Conservation (phyloP, 116 monocot genomes). For the Cymodocea nodosa region DNA sequence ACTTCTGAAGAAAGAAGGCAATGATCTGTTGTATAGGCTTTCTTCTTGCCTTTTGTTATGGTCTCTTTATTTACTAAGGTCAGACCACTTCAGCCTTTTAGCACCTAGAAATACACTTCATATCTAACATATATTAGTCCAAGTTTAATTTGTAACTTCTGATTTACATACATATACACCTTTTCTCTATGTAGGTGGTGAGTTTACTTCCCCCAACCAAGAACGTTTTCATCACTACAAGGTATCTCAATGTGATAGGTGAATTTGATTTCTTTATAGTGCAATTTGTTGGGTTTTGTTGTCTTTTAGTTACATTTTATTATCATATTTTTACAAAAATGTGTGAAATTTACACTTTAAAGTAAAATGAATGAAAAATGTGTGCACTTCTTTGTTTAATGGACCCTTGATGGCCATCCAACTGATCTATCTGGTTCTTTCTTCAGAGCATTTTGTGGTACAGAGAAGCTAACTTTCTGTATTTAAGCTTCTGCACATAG, state of each 20-base stretch:
- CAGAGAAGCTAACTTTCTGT: no score
- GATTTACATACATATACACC: background rate
- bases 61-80: background rate
- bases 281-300: background rate
- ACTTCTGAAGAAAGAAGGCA: background rate
- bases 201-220: constrained; percentile 98
- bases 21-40: background rate
- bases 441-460: no score
- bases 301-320: background rate
- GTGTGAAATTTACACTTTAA: no score
- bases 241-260: constrained; percentile 22
- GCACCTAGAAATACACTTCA: no score
- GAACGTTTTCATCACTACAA: constrained; percentile 99
- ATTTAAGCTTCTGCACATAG: no score
- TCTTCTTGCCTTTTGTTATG: background rate
- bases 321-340: background rate
- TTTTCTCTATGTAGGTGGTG: constrained; percentile 50
- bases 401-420: no score
- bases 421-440: no score
- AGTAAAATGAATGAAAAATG: no score
- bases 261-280: background rate
- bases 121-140: no score
- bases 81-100: no score
- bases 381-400: no score
- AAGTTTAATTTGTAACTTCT: background rate